A percentile compares a stretch with the other conserved stretches of the same genome.
Evolutionary conservation across 352 stramenopile genomes (phyloP).

Genomic region (Pythium pyrilobum): DNA sequence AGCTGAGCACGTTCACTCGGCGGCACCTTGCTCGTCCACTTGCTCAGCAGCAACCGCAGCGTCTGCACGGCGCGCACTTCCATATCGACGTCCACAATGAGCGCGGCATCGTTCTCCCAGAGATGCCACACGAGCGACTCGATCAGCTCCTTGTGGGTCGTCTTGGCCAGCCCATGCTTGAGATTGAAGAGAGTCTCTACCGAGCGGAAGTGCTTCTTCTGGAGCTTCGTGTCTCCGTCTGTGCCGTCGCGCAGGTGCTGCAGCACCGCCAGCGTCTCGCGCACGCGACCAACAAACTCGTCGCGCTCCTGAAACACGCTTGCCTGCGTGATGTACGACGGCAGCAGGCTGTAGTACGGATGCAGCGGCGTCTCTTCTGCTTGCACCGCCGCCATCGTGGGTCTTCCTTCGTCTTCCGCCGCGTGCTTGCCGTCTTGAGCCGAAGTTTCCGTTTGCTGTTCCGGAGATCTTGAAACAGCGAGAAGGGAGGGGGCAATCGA

Average conservation of each 20-base stretch:
- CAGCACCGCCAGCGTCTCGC: constrained; percentile 38
- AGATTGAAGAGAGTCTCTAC: constrained; percentile 57
- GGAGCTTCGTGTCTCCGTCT: constrained; percentile 12
- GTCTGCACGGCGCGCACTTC: constrained; percentile 36
- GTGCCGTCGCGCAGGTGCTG: constrained; percentile 17
- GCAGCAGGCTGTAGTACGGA: constrained; percentile 54
- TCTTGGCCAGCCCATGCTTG: constrained; percentile 47
- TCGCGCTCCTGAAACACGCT: constrained; percentile 29
- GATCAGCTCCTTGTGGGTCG: constrained; percentile 41
- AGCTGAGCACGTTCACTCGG: constrained; percentile 17
- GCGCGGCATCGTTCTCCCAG: constrained; percentile 32
- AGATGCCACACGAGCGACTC: constrained; percentile 38
- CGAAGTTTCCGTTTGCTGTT: neutral
- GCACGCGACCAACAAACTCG: constrained; percentile 41
- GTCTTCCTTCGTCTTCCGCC: neutral
- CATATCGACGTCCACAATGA: constrained; percentile 49
- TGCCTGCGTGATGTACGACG: constrained; percentile 45
- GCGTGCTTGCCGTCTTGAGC: neutral
- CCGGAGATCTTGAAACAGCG: no score
- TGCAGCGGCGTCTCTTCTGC: constrained; percentile 17
- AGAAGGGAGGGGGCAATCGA: no score
- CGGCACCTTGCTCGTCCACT: constrained; percentile 38
- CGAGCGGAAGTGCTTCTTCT: constrained; percentile 56
- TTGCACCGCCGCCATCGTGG: neutral
- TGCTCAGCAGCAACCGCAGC: constrained; percentile 42